Evolutionary conservation across 768 basidiomycete genomes (phyloP), one percentile per base, ranked within the genome.

Genomic region (Panaeolus papilionaceus): DNA sequence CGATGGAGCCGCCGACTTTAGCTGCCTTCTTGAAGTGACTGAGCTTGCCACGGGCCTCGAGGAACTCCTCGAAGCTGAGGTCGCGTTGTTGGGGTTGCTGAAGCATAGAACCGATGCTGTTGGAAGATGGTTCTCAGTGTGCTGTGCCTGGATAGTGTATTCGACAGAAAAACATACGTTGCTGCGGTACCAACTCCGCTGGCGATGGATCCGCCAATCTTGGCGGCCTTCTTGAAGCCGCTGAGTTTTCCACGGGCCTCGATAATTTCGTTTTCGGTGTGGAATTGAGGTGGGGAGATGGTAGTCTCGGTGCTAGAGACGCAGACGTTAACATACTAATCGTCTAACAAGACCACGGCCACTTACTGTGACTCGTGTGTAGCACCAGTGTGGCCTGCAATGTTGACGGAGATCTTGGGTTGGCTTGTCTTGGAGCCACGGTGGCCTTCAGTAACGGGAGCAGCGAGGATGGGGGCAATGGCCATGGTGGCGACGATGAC

Each of bases 401-500:
- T 26, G 18, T 51, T 51, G 10, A 51, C 6, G 20, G 26, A 28
- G 7, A 58, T 11, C 14, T 58, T 58, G 14, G 54, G 20, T 9
- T 18, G 23, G 49, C 23, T 37, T 10, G 12, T 33, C 54, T 37
- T 37, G 11, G 9, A 8, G 3, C 11, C 54, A 14, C 33, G 11
- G 11, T 12, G 54, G 3, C 28, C 3, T 12, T 68, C 64, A 47
- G 63, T 61, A 18, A 42, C 39, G 51, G 71, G 68, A n/a, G 66
- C 28, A 26, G 73, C 71, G 62, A 75, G 23, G 14, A 68, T 70
- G n/a, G 73, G 72, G 40, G 71, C 64, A n/a, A 71, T 45, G 44
- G 69, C 67, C 66, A 73, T 65, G 62, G 73, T 68, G 39, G 69
- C 69, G 47, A 74, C 28, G 61, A 75, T 23, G 44, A 72, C 62